Evolutionary conservation across 2,329 filamentous ascomycete species (phyloP), one percentile per base, ranked within the genome.

Genomic region (Lasiodiplodia gonubiensis): DNA sequence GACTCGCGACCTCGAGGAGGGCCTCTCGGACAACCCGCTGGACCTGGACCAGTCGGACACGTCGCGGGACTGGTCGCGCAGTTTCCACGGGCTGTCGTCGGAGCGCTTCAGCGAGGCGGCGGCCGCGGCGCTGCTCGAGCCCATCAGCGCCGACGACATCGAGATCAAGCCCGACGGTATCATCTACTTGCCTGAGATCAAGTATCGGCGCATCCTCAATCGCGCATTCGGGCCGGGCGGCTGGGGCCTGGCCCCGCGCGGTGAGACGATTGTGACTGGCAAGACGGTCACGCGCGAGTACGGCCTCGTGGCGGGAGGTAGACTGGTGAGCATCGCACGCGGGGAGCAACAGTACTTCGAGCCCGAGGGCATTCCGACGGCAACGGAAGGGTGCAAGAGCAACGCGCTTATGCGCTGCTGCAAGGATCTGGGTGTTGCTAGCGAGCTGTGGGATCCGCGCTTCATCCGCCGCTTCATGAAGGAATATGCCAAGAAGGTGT

Each of bases 121-220:
- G 64, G 85, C 87, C 11, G 85, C 88, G 18, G 85, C 92, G 23
- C 85, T 97, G 55, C 86, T 91, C 70, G 83, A 86, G 67, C 88
- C 89, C 1, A 78, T 97, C 14, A 82, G 88, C 65, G 81, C 86
- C 0, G 86, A 89, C 57, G 94, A 98, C 80, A 89, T 99, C 66
- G 95, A 99, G 83, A 91, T 99, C 77, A 99, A 99, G 83, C 94
- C 95, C 37, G 95, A 99, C 81, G 95, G 95, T 39, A 94, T 99
- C 72, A 84, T 98, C 68, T 99, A 98, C 78, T 84, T 99, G 68
- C 95, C 95, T 14, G 95, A 99, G 85, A 98, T 99, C 84, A 97
- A 98, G 82, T 99, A 99, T 82, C 85, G 95, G 53, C 85, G 94
- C 70, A 94, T 97, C 70, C 80, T 99, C 74, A 97, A 98, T 79